Evolutionary conservation across 805 yeast genomes (phyloP).

Genomic region (Geotrichum ghanense): DNA sequence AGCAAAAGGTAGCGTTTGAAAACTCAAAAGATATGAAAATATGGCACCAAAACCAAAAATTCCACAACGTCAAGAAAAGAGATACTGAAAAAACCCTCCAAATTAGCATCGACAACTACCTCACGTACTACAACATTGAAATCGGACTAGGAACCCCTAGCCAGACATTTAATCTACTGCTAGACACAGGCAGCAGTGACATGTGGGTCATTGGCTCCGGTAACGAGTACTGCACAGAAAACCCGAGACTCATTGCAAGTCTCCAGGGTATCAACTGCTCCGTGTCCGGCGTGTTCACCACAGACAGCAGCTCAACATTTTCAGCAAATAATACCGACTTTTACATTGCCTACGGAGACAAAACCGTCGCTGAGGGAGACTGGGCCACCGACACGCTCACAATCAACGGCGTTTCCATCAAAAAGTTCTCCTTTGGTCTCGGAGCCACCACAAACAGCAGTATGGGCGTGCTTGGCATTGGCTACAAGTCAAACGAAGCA

Average conservation of each 20-base stretch:
- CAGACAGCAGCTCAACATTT: constrained; percentile 21
- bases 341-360: constrained; percentile 30
- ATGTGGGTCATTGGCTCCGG: constrained; percentile 46
- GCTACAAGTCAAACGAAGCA: constrained; percentile 1
- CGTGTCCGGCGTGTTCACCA: constrained; percentile 21
- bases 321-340: constrained; percentile 13
- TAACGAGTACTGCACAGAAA: constrained; percentile 33
- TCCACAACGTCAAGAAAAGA: too few relatives aligned
- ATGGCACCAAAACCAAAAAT: too few relatives aligned
- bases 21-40: too few relatives aligned
- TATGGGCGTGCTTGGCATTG: constrained; percentile 37
- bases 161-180: constrained; percentile 40
- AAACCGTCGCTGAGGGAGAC: constrained; percentile 39
- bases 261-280: constrained; percentile 26
- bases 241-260: constrained; percentile 32
- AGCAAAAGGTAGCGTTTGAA: too few relatives aligned
- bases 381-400: constrained; percentile 53
- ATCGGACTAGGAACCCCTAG: constrained; percentile 43
- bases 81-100: constrained; percentile 8
- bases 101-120: constrained; percentile 17
- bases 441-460: constrained; percentile 56
- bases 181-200: constrained; percentile 75
- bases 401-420: constrained; percentile 38
- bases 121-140: constrained; percentile 21
- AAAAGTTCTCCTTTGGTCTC: constrained; percentile 57